These are phyloP conservation scores for Spinacia oleracea DNA, from an alignment of 179 eudicot species.

Conservation along the genomic window DNA sequence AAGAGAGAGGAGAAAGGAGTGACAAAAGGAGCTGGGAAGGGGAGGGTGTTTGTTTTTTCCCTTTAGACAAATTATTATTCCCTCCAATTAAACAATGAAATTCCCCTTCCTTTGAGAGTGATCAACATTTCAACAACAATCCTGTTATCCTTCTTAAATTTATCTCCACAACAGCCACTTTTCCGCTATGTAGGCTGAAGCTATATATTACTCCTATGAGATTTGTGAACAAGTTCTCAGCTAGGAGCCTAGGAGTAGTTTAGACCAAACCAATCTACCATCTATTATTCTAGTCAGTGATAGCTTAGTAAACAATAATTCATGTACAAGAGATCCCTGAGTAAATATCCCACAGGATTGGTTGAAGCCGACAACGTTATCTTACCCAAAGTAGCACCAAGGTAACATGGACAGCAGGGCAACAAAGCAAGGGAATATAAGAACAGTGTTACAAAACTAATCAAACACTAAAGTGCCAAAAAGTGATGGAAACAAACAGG, in stretches of 20 bases:
- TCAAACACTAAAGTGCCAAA: not conserved
- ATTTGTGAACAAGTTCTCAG: not conserved
- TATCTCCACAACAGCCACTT: not conserved
- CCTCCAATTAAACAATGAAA: not conserved
- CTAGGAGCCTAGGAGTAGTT: conserved; percentile 5
- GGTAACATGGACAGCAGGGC: not conserved
- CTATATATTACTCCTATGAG: not conserved
- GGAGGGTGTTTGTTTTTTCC: not conserved
- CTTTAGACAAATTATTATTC: not conserved
- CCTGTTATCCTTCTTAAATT: not conserved
- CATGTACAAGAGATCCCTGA: not conserved
- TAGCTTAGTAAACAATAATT: not conserved
- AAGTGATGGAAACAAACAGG: not conserved
- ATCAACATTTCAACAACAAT: not conserved
- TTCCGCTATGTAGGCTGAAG: not conserved
- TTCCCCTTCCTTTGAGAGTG: not conserved
- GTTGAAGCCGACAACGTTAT: not conserved
- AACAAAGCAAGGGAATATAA: not conserved
- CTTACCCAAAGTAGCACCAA: not conserved
- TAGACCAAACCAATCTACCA: not conserved
- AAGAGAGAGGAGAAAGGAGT: too few relatives aligned
- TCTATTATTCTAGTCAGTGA: not conserved
- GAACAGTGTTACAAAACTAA: not conserved
- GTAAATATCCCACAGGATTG: not conserved
- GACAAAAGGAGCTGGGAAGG: not conserved